These are phyloP conservation scores for Anisodus tanguticus DNA, from an alignment of 257 asterid genomes.

Conservation along the genomic window DNA sequence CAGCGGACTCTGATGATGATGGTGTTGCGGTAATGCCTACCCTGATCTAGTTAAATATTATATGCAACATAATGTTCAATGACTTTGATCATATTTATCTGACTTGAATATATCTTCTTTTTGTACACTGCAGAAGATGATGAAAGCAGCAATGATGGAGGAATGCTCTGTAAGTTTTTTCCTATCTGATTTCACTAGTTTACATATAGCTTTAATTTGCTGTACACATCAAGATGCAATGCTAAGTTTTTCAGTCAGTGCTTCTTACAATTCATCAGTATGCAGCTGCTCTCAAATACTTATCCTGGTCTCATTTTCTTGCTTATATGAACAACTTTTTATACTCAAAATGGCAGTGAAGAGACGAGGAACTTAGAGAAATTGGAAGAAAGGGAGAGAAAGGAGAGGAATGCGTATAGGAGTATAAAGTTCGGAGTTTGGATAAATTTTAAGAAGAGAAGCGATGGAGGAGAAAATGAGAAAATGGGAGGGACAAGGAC, in stretches of 20 bases:
- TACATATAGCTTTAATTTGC: background rate
- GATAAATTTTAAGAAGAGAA: background rate
- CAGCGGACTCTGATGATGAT: constrained; percentile 79
- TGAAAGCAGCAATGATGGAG: constrained; percentile 80
- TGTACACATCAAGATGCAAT: constrained; percentile 5
- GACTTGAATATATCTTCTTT: constrained; percentile 39
- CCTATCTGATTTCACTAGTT: background rate
- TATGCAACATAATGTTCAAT: constrained; percentile 18
- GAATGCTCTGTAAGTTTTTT: constrained; percentile 84
- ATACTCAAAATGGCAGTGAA: background rate
- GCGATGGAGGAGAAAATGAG: background rate
- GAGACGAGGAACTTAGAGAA: background rate
- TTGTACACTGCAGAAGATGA: constrained; percentile 66
- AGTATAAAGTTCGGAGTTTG: background rate
- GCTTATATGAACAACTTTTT: background rate
- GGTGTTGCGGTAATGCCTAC: constrained; percentile 52
- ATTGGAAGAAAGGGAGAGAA: background rate
- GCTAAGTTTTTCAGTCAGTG: background rate
- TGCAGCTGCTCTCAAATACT: constrained; percentile 18
- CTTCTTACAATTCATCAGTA: background rate
- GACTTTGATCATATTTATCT: constrained; percentile 28
- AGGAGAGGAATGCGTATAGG: background rate
- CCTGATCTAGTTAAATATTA: constrained; percentile 25
- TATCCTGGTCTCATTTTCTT: background rate
- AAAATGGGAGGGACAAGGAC: constrained; percentile 13